Conservation (phyloP, 140 eudicot species). For the Erigeron philadelphicus region DNA sequence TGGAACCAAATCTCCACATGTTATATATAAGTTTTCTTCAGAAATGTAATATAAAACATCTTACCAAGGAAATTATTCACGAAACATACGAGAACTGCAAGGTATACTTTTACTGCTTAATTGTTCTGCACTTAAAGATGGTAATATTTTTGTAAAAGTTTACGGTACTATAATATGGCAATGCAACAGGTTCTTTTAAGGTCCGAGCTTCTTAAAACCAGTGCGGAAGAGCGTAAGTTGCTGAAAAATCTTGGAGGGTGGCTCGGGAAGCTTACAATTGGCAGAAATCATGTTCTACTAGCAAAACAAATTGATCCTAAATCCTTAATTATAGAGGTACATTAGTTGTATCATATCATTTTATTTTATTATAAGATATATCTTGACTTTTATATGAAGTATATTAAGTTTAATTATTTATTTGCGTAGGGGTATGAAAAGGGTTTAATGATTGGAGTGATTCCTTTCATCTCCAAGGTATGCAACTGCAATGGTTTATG, state of each 20-base stretch:
- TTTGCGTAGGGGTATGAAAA: slow-evolving; percentile 32
- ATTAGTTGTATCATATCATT: not conserved
- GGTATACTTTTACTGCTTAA: slow-evolving; percentile 27
- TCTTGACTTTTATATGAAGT: not conserved
- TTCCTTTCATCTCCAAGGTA: slow-evolving; percentile 31
- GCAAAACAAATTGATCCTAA: slow-evolving; percentile 70
- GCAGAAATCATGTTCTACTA: slow-evolving; percentile 56
- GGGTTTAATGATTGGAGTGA: slow-evolving; percentile 63
- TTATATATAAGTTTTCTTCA: slow-evolving; percentile 52
- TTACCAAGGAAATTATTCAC: slow-evolving; percentile 36
- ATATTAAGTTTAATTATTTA: slow-evolving; percentile 2
- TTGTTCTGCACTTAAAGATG: slow-evolving; percentile 5
- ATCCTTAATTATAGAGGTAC: slow-evolving; percentile 62
- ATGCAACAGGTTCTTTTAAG: slow-evolving; percentile 61
- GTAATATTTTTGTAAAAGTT: not conserved
- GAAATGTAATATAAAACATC: slow-evolving; percentile 36
- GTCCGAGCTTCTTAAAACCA: slow-evolving; percentile 64
- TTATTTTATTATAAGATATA: not conserved
- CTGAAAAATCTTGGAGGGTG: slow-evolving; percentile 81
- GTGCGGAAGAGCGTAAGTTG: slow-evolving; percentile 64
- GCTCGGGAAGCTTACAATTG: slow-evolving; percentile 78
- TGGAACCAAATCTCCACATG: slow-evolving; percentile 57
- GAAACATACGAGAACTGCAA: slow-evolving; percentile 60
- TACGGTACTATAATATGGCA: not conserved
- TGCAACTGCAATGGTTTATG: slow-evolving; percentile 8